Evolutionary conservation across 768 basidiomycete genomes (phyloP), one percentile per base, ranked within the genome.

Genomic region (Leccinum aurantiacum): DNA sequence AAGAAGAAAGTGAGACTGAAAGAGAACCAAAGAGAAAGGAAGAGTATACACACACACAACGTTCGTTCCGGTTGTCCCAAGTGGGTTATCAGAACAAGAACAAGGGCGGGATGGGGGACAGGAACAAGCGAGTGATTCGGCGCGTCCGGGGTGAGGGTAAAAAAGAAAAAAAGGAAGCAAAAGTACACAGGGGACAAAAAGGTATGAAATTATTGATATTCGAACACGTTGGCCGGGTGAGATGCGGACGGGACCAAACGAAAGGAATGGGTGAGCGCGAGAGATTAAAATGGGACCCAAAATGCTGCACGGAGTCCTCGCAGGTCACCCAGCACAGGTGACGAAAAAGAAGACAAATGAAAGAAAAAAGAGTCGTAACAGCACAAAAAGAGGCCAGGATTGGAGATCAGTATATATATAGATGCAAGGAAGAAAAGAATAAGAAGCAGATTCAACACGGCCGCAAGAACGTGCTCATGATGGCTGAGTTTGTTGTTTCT

Each of bases 401-500:
- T 2, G 14, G 51, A 22, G 19, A 17, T 51, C 57, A 54, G 27
- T 59, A 69, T 59, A 69, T 60, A 69, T 70, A 24, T 46, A 49
- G 6, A 67, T 61, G 64, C 63, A 64, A 65, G 57, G 57, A 53
- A 56, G 22, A n/a, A 53, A 57, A 24, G 25, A 22, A 19, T 44
- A 60, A 22, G 24, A 29, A 46, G 22, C 8, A 31, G 24, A 19
- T 25, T 60, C 37, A 5, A 22, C 10, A 44, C 44, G n/a, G 9
- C 11, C 29, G 2, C 24, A 19, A 7, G 41, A 17, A 27, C 33
- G 6, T 17, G 38, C 48, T 65, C 61, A 67, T 77, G 68, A 82
- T 71, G 78, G 74, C 37, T 73, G 64, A 58, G 58, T 17, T 53
- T 76, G 71, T 68, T 86, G 84, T 72, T 89, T 90, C 53, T 78